A percentile compares a stretch with the other conserved stretches of the same genome.
phyloP scores from a whole-genome alignment of 2,329 filamentous ascomycete genomes.

The Alternaria sp. region DNA sequence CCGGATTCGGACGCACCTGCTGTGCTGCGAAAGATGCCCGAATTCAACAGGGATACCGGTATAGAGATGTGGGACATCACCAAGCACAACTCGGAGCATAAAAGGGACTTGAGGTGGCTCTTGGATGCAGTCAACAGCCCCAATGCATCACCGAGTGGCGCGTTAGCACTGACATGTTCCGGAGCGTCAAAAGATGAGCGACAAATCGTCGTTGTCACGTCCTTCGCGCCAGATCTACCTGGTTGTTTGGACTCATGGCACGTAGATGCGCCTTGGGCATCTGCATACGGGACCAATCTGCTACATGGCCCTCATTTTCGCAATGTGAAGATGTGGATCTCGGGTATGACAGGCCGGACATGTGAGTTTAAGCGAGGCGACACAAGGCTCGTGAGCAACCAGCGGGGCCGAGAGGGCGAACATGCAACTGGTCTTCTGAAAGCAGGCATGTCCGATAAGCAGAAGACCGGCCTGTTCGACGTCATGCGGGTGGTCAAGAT shows the following conservation, averaged over 20 bases:
- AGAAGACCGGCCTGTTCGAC: conserved; percentile 35
- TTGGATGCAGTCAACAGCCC: conserved; percentile 43
- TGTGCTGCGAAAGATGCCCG: conserved; percentile 57
- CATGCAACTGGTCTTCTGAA: conserved; percentile 32
- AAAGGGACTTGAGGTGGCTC: conserved; percentile 60
- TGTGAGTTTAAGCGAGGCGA: conserved; percentile 48
- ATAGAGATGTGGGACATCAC: conserved; percentile 61
- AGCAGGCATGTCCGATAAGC: conserved; percentile 36
- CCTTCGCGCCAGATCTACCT: conserved; percentile 63
- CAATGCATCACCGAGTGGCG: conserved; percentile 12
- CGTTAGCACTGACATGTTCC: conserved; percentile 5
- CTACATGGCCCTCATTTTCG: conserved; percentile 28
- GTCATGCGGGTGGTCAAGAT: conserved; percentile 33
- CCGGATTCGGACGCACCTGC: conserved; percentile 47
- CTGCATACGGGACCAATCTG: conserved; percentile 63
- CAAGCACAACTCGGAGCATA: conserved; percentile 58
- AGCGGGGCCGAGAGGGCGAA: conserved; percentile 50
- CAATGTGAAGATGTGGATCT: conserved; percentile 52
- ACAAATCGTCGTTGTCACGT: conserved; percentile 61
- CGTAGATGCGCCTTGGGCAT: conserved; percentile 54
- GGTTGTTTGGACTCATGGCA: conserved; percentile 60
- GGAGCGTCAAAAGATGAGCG: conserved; percentile 4
- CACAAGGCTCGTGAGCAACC: conserved; percentile 53
- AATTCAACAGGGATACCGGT: conserved; percentile 55
- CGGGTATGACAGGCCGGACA: conserved; percentile 56